Conservation (phyloP, 2,329 filamentous ascomycete species). For the Zymoseptoria pseudotritici region DNA sequence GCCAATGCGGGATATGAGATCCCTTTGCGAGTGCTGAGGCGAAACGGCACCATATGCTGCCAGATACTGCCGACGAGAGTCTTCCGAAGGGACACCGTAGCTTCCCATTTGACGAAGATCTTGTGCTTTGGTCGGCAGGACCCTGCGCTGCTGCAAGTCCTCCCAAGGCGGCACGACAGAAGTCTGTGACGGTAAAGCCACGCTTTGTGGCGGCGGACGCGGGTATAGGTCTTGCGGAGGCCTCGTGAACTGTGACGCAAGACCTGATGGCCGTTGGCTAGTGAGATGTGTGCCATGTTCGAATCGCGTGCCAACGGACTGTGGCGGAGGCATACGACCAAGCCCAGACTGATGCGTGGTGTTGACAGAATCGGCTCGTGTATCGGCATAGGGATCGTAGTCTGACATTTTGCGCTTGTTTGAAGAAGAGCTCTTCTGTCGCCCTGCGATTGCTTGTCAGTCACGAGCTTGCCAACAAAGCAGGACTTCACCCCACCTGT, state of each 20-base stretch:
- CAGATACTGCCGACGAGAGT: not conserved
- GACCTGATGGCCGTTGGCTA: conserved; percentile 1
- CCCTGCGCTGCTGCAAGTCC: not conserved
- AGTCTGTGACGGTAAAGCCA: not conserved
- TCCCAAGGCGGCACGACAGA: not conserved
- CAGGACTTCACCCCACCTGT: conserved; percentile 2
- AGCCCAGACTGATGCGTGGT: not conserved
- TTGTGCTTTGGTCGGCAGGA: not conserved
- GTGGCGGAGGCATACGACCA: not conserved
- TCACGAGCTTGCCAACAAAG: not conserved
- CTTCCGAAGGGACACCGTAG: not conserved
- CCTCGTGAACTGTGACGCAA: conserved; percentile 1
- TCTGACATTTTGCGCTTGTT: conserved; percentile 28
- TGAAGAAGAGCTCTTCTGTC: conserved; percentile 18
- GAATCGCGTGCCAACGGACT: not conserved
- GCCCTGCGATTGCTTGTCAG: conserved; percentile 3
- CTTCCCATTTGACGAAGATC: not conserved
- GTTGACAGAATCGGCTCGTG: conserved; percentile 1
- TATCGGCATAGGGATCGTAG: conserved; percentile 9
- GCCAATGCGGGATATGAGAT: not conserved
- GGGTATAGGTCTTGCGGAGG: not conserved
- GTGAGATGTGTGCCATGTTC: not conserved
- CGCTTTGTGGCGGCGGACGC: not conserved
- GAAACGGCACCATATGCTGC: not conserved
- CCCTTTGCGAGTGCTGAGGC: not conserved